phyloP scores from a whole-genome alignment of 805 yeast genomes.

The Saccharomyces paradoxus region DNA sequence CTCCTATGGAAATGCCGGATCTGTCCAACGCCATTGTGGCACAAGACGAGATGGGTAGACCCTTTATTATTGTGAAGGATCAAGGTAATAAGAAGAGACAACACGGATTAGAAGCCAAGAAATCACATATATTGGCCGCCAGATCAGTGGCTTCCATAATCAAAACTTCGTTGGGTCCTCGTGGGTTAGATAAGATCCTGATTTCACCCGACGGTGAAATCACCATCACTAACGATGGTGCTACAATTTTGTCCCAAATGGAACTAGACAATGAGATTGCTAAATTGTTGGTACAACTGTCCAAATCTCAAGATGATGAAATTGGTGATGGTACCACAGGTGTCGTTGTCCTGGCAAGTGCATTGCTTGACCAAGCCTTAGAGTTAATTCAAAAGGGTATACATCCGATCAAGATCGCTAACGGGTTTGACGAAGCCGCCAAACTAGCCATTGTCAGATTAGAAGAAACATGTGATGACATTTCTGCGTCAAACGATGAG shows the following conservation, averaged over 20 bases:
- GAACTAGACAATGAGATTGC: slow-evolving; percentile 94
- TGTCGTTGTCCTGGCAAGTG: slow-evolving; percentile 93
- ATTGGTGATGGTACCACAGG: slow-evolving; percentile 99
- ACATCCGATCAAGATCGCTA: slow-evolving; percentile 93
- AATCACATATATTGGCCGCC: slow-evolving; percentile 89
- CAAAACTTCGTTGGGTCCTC: slow-evolving; percentile 90
- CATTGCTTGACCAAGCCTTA: slow-evolving; percentile 85
- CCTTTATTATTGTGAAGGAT: slow-evolving; percentile 93
- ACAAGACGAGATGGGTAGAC: slow-evolving; percentile 98
- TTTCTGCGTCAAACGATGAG: slow-evolving; percentile 31
- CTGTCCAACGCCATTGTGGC: slow-evolving; percentile 97
- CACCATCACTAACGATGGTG: slow-evolving; percentile 97
- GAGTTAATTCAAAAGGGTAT: slow-evolving; percentile 94
- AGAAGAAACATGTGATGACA: slow-evolving; percentile 65
- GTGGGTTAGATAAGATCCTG: slow-evolving; percentile 95
- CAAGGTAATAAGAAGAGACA: slow-evolving; percentile 55
- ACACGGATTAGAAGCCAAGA: slow-evolving; percentile 71
- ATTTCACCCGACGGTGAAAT: slow-evolving; percentile 96
- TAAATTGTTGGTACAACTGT: slow-evolving; percentile 84
- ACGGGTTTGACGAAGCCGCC: slow-evolving; percentile 96
- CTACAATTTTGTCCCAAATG: slow-evolving; percentile 93
- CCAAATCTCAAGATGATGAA: slow-evolving; percentile 94
- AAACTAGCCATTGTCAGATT: slow-evolving; percentile 75
- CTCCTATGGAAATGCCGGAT: slow-evolving; percentile 61
- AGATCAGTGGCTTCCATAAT: slow-evolving; percentile 88